Evolutionary conservation across 2,329 filamentous ascomycete genomes (phyloP).

Genomic region (Epichloe hybrida): DNA sequence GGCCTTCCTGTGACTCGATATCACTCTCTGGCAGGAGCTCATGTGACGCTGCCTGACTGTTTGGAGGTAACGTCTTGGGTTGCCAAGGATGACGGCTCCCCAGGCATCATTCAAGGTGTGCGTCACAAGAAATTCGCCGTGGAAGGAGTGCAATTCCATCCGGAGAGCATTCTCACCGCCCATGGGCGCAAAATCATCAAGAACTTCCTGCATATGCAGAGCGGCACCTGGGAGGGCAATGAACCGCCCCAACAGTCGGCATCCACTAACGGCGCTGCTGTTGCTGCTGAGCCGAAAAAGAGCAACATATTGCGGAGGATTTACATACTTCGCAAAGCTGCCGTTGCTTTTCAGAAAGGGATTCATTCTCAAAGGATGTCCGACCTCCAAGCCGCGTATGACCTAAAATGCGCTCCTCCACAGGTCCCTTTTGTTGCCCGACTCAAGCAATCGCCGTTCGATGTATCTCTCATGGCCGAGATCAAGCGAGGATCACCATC

Average conservation of each 20-base stretch:
- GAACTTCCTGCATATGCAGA: constrained; percentile 80
- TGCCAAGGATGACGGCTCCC: constrained; percentile 58
- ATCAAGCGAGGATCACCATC: constrained; percentile 95
- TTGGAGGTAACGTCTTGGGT: constrained; percentile 90
- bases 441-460: constrained; percentile 67
- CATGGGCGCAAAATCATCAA: constrained; percentile 79
- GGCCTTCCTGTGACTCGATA: constrained; percentile 84
- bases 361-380: constrained; percentile 72
- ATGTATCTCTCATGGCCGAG: constrained; percentile 91
- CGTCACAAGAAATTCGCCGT: constrained; percentile 81
- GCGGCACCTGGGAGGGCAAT: constrained; percentile 85
- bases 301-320: constrained; percentile 84
- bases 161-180: constrained; percentile 89
- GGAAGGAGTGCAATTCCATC: constrained; percentile 97
- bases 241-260: constrained; percentile 37
- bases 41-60: constrained; percentile 70
- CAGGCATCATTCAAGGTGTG: constrained; percentile 90
- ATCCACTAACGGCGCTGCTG: constrained; percentile 14
- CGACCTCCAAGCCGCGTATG: constrained; percentile 77
- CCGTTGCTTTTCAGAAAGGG: constrained; percentile 67
- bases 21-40: constrained; percentile 88
- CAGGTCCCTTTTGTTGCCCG: constrained; percentile 68
- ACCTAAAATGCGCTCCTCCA: constrained; percentile 72
- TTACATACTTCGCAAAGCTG: constrained; percentile 64
- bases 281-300: constrained; percentile 38